Evolutionary conservation across 2,329 filamentous ascomycete genomes (phyloP).

Genomic region (Lasiodiplodia citricola): DNA sequence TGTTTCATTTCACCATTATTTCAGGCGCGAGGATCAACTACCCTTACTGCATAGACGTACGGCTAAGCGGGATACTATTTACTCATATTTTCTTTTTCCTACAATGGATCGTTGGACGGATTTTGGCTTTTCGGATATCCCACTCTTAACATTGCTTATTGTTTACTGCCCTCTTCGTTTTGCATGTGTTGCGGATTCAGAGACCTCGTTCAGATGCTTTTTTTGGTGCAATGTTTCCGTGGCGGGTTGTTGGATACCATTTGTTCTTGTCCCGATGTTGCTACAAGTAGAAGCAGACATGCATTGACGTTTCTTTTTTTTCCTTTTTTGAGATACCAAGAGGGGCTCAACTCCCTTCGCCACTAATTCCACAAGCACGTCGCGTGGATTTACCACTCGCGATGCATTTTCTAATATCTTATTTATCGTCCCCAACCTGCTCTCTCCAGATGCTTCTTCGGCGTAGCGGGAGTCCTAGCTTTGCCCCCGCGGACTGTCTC

Average conservation of each 20-base stretch:
- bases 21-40: background rate
- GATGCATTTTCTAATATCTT: background rate
- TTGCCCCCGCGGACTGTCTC: background rate
- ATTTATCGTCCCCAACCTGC: background rate
- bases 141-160: background rate
- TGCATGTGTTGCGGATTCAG: background rate
- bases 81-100: background rate
- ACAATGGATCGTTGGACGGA: background rate
- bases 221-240: background rate
- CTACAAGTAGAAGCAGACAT: background rate
- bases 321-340: background rate
- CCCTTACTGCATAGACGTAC: conserved; percentile 3
- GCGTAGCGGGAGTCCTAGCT: background rate
- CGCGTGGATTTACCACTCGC: background rate
- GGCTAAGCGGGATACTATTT: conserved; percentile 1
- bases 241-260: background rate
- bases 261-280: background rate
- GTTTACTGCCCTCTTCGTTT: background rate
- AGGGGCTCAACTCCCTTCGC: background rate
- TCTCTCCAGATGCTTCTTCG: too few relatives aligned
- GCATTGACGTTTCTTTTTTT: background rate
- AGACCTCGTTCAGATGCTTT: background rate
- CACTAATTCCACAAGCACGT: background rate
- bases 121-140: background rate
- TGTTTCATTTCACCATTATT: background rate